Conservation (phyloP, 2,329 filamentous ascomycete species). For the Zymoseptoria crescenta region DNA sequence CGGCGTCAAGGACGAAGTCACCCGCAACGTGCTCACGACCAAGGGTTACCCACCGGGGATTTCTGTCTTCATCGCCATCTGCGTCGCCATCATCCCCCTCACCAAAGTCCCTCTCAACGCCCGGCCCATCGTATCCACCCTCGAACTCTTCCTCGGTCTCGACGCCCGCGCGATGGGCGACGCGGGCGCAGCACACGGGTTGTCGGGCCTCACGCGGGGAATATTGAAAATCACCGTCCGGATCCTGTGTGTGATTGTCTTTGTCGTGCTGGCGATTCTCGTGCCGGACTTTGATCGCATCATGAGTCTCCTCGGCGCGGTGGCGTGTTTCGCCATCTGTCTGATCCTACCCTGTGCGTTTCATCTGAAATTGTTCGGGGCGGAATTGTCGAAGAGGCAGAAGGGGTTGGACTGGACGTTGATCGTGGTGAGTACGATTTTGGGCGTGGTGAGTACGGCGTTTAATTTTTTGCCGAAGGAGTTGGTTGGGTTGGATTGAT, state of each 20-base stretch:
- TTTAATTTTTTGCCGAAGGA: constrained; percentile 83
- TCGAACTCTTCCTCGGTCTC: constrained; percentile 73
- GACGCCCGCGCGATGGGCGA: constrained; percentile 49
- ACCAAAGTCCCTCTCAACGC: constrained; percentile 70
- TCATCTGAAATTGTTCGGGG: constrained; percentile 79
- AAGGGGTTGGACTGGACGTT: constrained; percentile 59
- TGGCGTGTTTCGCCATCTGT: constrained; percentile 89
- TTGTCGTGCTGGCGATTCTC: constrained; percentile 66
- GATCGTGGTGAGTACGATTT: constrained; percentile 58
- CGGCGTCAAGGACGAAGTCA: constrained; percentile 78
- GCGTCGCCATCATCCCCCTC: constrained; percentile 85
- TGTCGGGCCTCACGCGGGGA: constrained; percentile 50
- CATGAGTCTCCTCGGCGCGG: constrained; percentile 83
- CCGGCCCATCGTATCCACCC: constrained; percentile 76
- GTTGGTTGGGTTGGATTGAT: constrained; percentile 37
- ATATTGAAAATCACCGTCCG: constrained; percentile 55
- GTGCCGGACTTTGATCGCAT: constrained; percentile 80
- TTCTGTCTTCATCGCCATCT: constrained; percentile 72
- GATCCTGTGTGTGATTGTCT: constrained; percentile 58
- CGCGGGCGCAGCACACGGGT: constrained; percentile 44
- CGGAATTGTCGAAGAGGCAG: constrained; percentile 58
- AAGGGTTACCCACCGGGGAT: constrained; percentile 63
- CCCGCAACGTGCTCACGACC: constrained; percentile 69
- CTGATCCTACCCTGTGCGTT: constrained; percentile 84
- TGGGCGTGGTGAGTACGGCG: constrained; percentile 71